Evolutionary conservation across 179 eudicot genomes (phyloP).

Genomic region (Beta lomatogona): DNA sequence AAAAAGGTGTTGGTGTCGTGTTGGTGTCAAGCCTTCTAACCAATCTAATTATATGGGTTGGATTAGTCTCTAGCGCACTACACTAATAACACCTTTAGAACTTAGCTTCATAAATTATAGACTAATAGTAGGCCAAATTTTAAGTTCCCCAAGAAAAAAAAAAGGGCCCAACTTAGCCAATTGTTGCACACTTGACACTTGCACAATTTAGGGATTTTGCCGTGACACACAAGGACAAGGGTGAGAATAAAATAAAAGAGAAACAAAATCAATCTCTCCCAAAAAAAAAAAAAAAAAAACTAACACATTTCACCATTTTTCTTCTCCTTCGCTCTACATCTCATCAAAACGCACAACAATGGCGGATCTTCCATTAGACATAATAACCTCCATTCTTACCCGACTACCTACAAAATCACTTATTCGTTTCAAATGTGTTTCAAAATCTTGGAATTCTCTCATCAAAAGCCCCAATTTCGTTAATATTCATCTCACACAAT

Average conservation of each 20-base stretch:
- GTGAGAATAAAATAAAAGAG: no score
- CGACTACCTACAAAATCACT: constrained; percentile 12
- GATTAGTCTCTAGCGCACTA: no score
- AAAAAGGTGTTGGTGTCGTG: no score
- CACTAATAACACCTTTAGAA: no score
- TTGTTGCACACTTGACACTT: not conserved
- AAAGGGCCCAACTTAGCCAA: not conserved
- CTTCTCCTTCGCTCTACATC: not conserved
- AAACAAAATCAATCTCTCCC: not conserved
- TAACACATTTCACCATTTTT: not conserved
- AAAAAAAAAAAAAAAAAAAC: not conserved
- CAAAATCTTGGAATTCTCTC: not conserved
- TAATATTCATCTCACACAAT: not conserved
- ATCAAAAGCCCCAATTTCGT: constrained; percentile 6
- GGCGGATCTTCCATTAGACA: constrained; percentile 9
- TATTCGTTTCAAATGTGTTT: constrained; percentile 13
- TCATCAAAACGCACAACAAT: constrained; percentile 1
- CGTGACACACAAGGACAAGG: not conserved
- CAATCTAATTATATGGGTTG: no score
- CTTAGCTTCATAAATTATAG: no score
- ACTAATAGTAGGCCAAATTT: no score
- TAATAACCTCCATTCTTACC: not conserved
- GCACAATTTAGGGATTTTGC: not conserved
- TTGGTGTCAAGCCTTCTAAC: no score
- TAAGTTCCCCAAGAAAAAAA: no score